phyloP scores from a whole-genome alignment of 768 basidiomycete genomes.

The Amanita subjunquillea region DNA sequence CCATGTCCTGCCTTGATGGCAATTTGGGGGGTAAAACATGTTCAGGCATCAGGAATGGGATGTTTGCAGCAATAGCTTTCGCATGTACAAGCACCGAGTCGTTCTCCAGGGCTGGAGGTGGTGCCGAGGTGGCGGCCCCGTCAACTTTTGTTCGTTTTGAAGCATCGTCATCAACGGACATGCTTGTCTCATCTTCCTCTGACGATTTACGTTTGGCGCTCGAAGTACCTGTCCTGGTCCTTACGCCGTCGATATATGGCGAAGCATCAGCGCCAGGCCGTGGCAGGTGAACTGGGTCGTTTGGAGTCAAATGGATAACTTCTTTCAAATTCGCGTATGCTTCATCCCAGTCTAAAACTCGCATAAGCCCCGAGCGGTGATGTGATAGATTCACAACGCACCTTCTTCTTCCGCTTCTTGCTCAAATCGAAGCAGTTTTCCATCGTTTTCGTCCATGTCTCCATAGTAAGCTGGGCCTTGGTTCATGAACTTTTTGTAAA shows the following conservation, averaged over 20 bases:
- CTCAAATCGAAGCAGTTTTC: constrained; percentile 63
- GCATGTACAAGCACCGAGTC: constrained; percentile 31
- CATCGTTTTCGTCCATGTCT: constrained; percentile 75
- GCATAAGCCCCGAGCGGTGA: neutral
- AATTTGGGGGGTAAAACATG: constrained; percentile 67
- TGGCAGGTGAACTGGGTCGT: constrained; percentile 26
- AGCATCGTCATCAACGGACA: constrained; percentile 22
- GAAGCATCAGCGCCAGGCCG: constrained; percentile 8
- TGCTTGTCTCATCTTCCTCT: constrained; percentile 33
- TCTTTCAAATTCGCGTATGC: constrained; percentile 45
- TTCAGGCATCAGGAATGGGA: constrained; percentile 66
- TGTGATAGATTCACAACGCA: constrained; percentile 19
- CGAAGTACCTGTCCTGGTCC: constrained; percentile 13
- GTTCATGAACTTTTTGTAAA: constrained; percentile 82
- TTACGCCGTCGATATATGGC: constrained; percentile 11
- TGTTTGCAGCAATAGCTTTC: constrained; percentile 54
- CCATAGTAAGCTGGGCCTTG: constrained; percentile 88
- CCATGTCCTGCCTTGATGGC: constrained; percentile 73
- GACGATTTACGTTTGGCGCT: constrained; percentile 46
- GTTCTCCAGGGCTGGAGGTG: constrained; percentile 11
- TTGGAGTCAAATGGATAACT: constrained; percentile 38
- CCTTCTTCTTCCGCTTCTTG: constrained; percentile 62
- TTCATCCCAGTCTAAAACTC: constrained; percentile 51
- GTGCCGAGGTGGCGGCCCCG: constrained; percentile 10
- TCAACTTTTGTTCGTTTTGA: constrained; percentile 23